A percentile compares a stretch with the other conserved stretches of the same genome.
Evolutionary conservation across 208 protist genomes (phyloP).

Genomic region (Angomonas deanei): DNA sequence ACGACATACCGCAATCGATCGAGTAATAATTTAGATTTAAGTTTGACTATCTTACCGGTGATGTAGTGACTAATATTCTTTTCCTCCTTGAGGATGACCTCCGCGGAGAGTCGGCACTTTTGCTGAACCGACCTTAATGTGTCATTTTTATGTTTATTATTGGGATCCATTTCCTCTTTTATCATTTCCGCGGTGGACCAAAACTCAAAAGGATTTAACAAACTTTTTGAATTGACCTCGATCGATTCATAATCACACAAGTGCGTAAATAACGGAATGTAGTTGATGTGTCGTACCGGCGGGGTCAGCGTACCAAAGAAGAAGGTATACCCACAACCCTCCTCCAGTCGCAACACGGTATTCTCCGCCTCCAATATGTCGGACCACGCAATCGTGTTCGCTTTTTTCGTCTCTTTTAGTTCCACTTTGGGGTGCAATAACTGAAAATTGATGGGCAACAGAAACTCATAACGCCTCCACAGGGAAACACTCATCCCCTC

Average conservation of each 20-base stretch:
- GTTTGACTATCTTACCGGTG: conserved; percentile 6
- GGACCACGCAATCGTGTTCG: conserved; percentile 29
- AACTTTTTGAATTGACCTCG: conserved; percentile 24
- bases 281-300: conserved; percentile 43
- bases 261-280: conserved; percentile 16
- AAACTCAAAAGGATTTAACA: conserved; percentile 26
- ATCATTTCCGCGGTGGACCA: conserved; percentile 6
- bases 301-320: conserved; percentile 45
- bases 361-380: conserved; percentile 56
- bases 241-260: conserved; percentile 59
- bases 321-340: conserved; percentile 34
- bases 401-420: neutral
- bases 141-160: neutral
- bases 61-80: conserved; percentile 34
- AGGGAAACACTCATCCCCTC: conserved; percentile 66
- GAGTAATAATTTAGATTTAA: neutral
- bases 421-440: too few relatives aligned
- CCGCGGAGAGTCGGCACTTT: conserved; percentile 37
- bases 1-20: neutral
- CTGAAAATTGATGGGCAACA: conserved; percentile 48
- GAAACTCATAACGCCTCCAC: conserved; percentile 44
- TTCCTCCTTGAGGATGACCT: conserved; percentile 34
- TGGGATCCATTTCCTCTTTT: neutral
- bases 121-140: conserved; percentile 17
- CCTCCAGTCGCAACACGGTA: conserved; percentile 23